Evolutionary conservation across 202 grass and related monocot genomes (phyloP).

Genomic region (Elaeis oleifera): DNA sequence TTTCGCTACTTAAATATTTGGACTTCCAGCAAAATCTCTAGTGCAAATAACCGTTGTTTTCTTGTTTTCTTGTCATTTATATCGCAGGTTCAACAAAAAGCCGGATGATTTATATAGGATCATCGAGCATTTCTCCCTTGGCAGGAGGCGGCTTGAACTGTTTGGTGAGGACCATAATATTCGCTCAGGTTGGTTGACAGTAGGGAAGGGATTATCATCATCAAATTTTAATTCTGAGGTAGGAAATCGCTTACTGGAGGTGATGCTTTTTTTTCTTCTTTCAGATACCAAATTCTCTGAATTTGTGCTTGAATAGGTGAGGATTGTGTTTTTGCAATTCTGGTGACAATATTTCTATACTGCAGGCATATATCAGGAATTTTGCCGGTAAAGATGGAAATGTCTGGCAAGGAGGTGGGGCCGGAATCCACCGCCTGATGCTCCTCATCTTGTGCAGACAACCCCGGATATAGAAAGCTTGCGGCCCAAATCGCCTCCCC

Average conservation of each 20-base stretch:
- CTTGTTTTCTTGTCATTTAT: conserved; percentile 5
- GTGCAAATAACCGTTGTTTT: neutral
- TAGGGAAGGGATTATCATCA: conserved; percentile 80
- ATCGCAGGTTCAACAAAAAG: conserved; percentile 75
- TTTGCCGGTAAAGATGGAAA: conserved; percentile 73
- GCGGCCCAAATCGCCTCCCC: conserved; percentile 71
- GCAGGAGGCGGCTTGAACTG: conserved; percentile 78
- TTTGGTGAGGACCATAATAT: conserved; percentile 99
- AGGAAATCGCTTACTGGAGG: neutral
- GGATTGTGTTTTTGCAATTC: neutral
- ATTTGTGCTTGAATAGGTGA: too few relatives aligned
- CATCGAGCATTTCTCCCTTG: conserved; percentile 96
- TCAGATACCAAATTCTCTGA: too few relatives aligned
- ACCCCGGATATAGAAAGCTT: conserved; percentile 80
- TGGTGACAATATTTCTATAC: neutral
- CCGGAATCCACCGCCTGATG: conserved; percentile 79
- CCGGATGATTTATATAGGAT: conserved; percentile 96
- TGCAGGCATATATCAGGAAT: conserved; percentile 53
- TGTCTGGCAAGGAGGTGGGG: conserved; percentile 89
- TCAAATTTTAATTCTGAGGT: conserved; percentile 96
- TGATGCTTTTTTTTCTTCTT: too few relatives aligned
- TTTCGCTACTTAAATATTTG: too few relatives aligned
- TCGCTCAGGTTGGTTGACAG: conserved; percentile 73
- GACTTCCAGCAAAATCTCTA: too few relatives aligned
- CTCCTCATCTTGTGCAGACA: conserved; percentile 73